Evolutionary conservation across 1,139 yeast genomes (phyloP), one percentile per base, ranked within the genome.

Genomic region (Nakaseomyces uthaithaninus): DNA sequence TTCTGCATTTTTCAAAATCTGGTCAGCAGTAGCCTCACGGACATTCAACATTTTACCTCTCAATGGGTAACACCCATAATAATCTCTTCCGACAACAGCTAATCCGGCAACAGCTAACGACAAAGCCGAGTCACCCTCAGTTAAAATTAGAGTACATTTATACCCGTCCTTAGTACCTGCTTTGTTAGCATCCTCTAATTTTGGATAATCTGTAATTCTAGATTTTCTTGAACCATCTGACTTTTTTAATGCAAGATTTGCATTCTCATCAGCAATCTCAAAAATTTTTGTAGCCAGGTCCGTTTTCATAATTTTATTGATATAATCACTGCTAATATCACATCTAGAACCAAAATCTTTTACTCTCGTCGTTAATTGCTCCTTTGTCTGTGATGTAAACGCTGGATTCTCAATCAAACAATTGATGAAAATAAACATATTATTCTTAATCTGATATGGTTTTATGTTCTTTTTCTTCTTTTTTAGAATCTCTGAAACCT

Each of bases 71-170:
- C 94, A 89, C 4, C 99, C 99, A 57, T 87, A 91, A 54, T 77
- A 78, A 61, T 93, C 96, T 60, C 97, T 74, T 20, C 99, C 99
- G 37, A 93, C 94, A 22, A 91, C 96, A 0, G 94, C 81, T 40
- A 93, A 69, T 30, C 99, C 99, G 7, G 94, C 85, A 12, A 86
- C 94, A 1, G 98, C 98, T 46, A 86, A 69, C 3, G 95, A 77
- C 67, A 80, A 72, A 50, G 99, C 99, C 44, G 98, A 93, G 57
- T 89, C 96, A 57, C 99, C 99, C 67, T 93, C 99, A 1, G 98
- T 91, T 45, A 93, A 66, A 54, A 93, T 86, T 53, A 93, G 70
- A 1, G 97, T 91, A 68, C 97, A 89, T 58, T 86, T 83, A 53
- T 80, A 73, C 18, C 97, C 95, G 27, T 89, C 95, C 49, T 72